Conservation (phyloP, 2,329 filamentous ascomycete genomes). For the Fusarium decemcellulare region DNA sequence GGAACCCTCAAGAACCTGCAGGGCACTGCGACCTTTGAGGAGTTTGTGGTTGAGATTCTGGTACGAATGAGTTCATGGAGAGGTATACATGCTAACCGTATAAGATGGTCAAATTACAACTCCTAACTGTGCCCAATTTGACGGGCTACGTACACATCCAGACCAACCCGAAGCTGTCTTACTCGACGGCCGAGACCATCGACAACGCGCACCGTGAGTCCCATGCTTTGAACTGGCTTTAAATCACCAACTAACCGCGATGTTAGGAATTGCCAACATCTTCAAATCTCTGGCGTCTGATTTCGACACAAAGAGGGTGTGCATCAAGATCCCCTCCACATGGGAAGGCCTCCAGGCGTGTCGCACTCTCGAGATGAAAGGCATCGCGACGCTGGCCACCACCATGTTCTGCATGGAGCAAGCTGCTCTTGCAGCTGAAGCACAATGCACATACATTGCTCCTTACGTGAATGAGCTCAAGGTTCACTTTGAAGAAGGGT, state of each 20-base stretch:
- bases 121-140: slow-evolving; percentile 64
- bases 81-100: not conserved
- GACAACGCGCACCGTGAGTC: slow-evolving; percentile 64
- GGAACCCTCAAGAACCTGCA: slow-evolving; percentile 34
- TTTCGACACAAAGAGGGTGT: slow-evolving; percentile 64
- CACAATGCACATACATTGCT: slow-evolving; percentile 72
- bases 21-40: slow-evolving; percentile 50
- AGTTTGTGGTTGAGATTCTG: slow-evolving; percentile 70
- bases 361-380: slow-evolving; percentile 63
- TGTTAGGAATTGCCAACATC: slow-evolving; percentile 61
- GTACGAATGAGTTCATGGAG: slow-evolving; percentile 48
- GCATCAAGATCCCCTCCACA: slow-evolving; percentile 74
- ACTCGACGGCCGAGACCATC: slow-evolving; percentile 63
- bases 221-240: rapidly evolving
- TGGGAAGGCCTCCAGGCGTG: slow-evolving; percentile 76
- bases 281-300: slow-evolving; percentile 40
- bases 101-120: slow-evolving; percentile 69
- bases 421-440: slow-evolving; percentile 69
- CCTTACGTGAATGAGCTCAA: slow-evolving; percentile 77
- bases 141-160: slow-evolving; percentile 70
- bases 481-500: slow-evolving; percentile 70
- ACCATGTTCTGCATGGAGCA: slow-evolving; percentile 75
- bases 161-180: slow-evolving; percentile 70
- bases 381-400: slow-evolving; percentile 73
- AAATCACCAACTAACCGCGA: not conserved